Evolutionary conservation across 2,329 filamentous ascomycete species (phyloP).

Genomic region (Colletotrichum sp.): DNA sequence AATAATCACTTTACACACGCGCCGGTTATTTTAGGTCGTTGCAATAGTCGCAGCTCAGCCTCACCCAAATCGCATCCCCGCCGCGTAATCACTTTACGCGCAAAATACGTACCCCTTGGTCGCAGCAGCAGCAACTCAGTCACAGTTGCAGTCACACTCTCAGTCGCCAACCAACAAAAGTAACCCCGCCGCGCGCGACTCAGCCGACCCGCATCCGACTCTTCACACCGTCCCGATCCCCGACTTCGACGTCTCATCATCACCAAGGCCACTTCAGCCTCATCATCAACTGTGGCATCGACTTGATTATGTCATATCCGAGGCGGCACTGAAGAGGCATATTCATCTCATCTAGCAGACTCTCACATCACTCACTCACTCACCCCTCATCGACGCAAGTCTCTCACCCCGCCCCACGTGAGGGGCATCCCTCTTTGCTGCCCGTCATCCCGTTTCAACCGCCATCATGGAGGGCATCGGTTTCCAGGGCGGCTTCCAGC

Average conservation of each 20-base stretch:
- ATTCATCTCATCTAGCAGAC: neutral
- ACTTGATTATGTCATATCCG: neutral
- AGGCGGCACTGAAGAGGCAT: neutral
- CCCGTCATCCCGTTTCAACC: neutral
- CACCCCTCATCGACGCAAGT: neutral
- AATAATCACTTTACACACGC: neutral
- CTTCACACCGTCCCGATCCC: neutral
- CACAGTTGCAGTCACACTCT: neutral
- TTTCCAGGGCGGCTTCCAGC: constrained; percentile 56
- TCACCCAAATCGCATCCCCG: neutral
- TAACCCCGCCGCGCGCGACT: neutral
- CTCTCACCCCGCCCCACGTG: neutral
- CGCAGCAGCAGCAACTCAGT: neutral
- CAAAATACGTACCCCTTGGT: neutral
- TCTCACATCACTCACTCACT: neutral
- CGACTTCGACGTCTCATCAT: neutral
- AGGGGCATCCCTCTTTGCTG: constrained; percentile 8
- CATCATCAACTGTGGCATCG: neutral
- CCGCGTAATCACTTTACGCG: constrained; percentile 3
- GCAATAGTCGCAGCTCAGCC: neutral
- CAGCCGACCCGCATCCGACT: constrained; percentile 3
- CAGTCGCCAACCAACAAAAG: neutral
- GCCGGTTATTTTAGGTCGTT: neutral
- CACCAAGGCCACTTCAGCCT: neutral
- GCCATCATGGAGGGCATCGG: constrained; percentile 55